Evolutionary conservation across 2,329 filamentous ascomycete genomes (phyloP), one percentile per base, ranked within the genome.

Genomic region (Ascochyta pisi): DNA sequence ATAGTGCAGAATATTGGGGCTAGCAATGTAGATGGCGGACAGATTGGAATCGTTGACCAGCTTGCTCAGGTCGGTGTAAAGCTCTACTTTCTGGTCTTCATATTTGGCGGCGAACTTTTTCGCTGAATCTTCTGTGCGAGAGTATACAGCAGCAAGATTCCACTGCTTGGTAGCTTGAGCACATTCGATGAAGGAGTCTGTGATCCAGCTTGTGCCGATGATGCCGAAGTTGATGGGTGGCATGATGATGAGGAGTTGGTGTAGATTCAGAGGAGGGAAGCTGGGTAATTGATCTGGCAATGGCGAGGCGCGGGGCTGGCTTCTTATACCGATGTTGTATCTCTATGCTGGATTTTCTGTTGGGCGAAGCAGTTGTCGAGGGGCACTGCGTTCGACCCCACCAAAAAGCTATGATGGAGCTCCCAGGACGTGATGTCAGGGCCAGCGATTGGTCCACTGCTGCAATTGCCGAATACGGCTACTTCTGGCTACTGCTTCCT

Each of bases 151-250:
- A 6, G 68, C 59, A 26, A 82, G 76, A 33, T 71, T 71, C 77
- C 78, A 82, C 69, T 76, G 70, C 19, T 67, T 65, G 2, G 78
- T 78, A 34, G 79, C 73, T 27, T 78, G 73, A 12, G 79, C 78
- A 19, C 73, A 75, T 13, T 71, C 63, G 64, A 82, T 75, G 68
- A 76, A 82, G 9, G 78, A 79, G 59, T 78, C 76, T 3, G 80
- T 82, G 65, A 82, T 82, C 80, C 80, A 82, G 66, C 70, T 73
- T 19, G 79, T 81, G 61, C 80, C 80, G 54, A 82, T 78, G 54
- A 77, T 76, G 49, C 73, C 79, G 65, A 81, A 79, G 43, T 71
- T 77, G 66, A 82, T 73, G 43, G 53, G 53, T 39, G 42, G 42
- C 64, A 67, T 71, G 42, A 54, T 67, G 61, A 24, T 29, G 22